Percentiles rank a stretch among this genome's conserved stretches.
phyloP scores from a whole-genome alignment of 2,329 filamentous ascomycete species.

The Fusarium staphyleae region DNA sequence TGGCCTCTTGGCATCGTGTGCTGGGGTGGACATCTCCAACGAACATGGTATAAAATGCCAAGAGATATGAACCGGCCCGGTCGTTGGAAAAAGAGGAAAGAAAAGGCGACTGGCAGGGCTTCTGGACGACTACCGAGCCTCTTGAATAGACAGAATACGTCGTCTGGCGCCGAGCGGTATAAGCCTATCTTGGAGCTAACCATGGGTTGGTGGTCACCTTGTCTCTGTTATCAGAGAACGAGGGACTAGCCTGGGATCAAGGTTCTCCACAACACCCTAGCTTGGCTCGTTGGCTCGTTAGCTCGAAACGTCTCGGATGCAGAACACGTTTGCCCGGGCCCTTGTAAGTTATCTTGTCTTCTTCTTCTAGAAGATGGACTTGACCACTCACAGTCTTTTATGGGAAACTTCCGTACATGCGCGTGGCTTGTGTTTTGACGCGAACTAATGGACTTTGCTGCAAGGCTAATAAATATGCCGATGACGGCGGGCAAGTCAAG shows the following conservation, averaged over 20 bases:
- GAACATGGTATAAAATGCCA: conserved; percentile 9
- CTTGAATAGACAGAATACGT: conserved; percentile 2
- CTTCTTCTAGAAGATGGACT: conserved; percentile 23
- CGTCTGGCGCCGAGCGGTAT: conserved; percentile 13
- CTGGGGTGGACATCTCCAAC: conserved; percentile 18
- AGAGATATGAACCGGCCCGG: conserved; percentile 33
- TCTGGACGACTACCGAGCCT: conserved; percentile 10
- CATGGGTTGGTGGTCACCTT: conserved; percentile 2
- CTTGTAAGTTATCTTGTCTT: background rate
- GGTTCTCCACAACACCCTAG: conserved; percentile 22
- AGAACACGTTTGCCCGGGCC: background rate
- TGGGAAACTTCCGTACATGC: conserved; percentile 12
- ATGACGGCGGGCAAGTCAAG: conserved; percentile 8
- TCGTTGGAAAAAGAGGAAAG: conserved; percentile 17
- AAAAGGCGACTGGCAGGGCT: conserved; percentile 5
- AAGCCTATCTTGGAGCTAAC: background rate
- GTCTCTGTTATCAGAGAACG: conserved; percentile 12
- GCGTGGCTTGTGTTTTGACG: conserved; percentile 14
- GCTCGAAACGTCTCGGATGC: conserved; percentile 10
- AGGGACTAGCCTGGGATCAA: conserved; percentile 5
- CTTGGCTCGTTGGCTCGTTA: background rate
- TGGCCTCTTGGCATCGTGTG: conserved; percentile 20
- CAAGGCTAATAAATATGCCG: background rate
- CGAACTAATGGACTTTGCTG: conserved; percentile 2
- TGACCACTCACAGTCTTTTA: conserved; percentile 15